Base-by-base conservation (phyloP, 257 asterid species). In the Striga asiatica region DNA sequence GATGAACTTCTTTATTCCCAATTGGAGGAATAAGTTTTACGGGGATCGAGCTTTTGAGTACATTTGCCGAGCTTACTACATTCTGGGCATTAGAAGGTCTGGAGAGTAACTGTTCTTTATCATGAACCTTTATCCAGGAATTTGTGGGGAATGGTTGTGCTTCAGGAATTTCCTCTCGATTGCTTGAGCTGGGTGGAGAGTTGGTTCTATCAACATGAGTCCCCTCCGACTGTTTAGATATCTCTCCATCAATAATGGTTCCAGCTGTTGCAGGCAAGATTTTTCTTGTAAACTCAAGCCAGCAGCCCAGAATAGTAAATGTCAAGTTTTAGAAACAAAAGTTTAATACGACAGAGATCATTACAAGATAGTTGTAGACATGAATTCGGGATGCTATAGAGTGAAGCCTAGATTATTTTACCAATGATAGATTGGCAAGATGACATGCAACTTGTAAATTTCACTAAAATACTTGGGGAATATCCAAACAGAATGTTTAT, bases 91-190 rank as follows among this genome's bases (percentile, higher is more conserved):
- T 78, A 22, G 76, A 67, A 49, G 66, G 69, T 51, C 64, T 70
- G 42, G 75, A 68, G 67, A 58, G 72, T 72, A 68, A 80, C 23
- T 73, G 78, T 38, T 76, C 87, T 67, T 64, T 77, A 48, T 78
- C 75, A 19, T 47, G 82, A 68, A 74, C 84, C 72, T 76, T 85
- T 47, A 68, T 67, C 83, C 75, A 67, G 39, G 86, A 76, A 79
- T 72, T 70, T 57, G 79, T 61, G 50, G 73, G 72, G 58, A 71
- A 78, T 61, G 71, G 71, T 9, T 74, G 70, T 32, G 62, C 39
- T 35, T 21, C 58, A 45, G 73, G 64, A 64, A 61, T 63, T 55
- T 69, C 89, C 56, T 67, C 82, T 28, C 11, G 83, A 48, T 76
- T 74, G 70, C 87, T 77, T 28, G 87, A 66, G 72, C 76, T 71